A percentile compares a stretch with the other conserved stretches of the same genome.
These are phyloP conservation scores for Fusarium virguliforme DNA, from an alignment of 2,329 filamentous ascomycete genomes.

Conservation along the genomic window DNA sequence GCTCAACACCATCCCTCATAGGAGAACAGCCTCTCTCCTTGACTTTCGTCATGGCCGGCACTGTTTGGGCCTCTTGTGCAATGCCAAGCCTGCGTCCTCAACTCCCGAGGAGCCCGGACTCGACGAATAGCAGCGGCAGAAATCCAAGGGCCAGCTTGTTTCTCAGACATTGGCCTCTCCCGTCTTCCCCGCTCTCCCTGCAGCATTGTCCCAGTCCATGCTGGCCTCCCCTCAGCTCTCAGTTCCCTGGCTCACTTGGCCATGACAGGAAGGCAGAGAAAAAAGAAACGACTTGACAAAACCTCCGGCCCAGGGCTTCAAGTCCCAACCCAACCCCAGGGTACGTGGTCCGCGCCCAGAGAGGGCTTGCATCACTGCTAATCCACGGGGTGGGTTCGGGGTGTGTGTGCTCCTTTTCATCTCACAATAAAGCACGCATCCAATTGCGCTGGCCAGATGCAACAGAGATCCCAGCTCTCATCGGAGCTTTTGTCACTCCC, in stretches of 20 bases:
- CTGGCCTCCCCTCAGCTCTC: constrained; percentile 36
- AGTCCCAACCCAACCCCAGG: constrained; percentile 33
- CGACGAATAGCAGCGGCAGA: constrained; percentile 25
- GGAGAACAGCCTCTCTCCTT: neutral
- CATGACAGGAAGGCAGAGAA: constrained; percentile 30
- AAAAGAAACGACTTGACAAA: constrained; percentile 10
- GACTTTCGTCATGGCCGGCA: constrained; percentile 6
- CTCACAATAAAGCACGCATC: neutral
- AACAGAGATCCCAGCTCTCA: constrained; percentile 19
- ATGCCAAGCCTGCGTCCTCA: constrained; percentile 29
- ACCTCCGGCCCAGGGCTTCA: constrained; percentile 3
- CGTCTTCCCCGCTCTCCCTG: constrained; percentile 42
- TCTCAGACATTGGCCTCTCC: constrained; percentile 27
- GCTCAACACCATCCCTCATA: neutral
- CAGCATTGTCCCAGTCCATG: constrained; percentile 26
- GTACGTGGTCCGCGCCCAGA: constrained; percentile 30
- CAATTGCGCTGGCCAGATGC: neutral
- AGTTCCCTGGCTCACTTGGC: constrained; percentile 21
- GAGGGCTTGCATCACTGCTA: constrained; percentile 11
- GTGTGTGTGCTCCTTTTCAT: constrained; percentile 7
- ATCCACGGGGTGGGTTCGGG: neutral
- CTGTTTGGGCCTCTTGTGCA: constrained; percentile 10
- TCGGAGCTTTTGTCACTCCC: constrained; percentile 35
- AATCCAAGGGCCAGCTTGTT: constrained; percentile 24
- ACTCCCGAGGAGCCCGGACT: constrained; percentile 20